phyloP scores from a whole-genome alignment of 768 basidiomycete species.

The Cytidiella melzeri region DNA sequence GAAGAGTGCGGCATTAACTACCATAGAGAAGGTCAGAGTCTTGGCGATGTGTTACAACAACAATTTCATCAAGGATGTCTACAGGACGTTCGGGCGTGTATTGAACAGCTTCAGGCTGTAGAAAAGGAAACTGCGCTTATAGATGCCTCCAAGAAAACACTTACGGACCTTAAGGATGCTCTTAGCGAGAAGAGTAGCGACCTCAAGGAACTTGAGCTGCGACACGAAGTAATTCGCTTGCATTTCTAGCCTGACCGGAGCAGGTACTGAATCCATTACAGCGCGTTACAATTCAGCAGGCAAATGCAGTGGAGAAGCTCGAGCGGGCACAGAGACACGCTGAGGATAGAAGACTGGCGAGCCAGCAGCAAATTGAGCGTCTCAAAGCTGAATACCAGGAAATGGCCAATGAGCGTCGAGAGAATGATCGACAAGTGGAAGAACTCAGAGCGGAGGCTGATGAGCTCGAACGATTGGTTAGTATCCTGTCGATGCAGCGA shows the following conservation, averaged over 20 bases:
- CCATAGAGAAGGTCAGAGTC: conserved; percentile 62
- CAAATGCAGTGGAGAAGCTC: conserved; percentile 79
- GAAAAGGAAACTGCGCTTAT: conserved; percentile 61
- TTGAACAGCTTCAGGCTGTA: conserved; percentile 72
- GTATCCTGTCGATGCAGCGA: background rate
- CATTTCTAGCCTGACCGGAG: background rate
- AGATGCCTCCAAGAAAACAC: conserved; percentile 59
- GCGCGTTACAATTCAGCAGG: conserved; percentile 77
- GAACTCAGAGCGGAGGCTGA: conserved; percentile 68
- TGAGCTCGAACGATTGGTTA: conserved; percentile 60
- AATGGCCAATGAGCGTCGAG: conserved; percentile 69
- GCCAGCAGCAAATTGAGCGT: conserved; percentile 66
- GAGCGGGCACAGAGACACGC: conserved; percentile 73
- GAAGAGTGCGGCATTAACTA: conserved; percentile 63
- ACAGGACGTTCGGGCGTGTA: conserved; percentile 65
- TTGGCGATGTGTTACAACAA: background rate
- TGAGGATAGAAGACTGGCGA: conserved; percentile 72
- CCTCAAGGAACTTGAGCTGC: conserved; percentile 57
- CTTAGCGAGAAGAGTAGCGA: conserved; percentile 72
- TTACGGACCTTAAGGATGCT: conserved; percentile 62
- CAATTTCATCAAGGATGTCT: conserved; percentile 7
- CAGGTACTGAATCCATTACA: conserved; percentile 23
- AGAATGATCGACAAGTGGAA: conserved; percentile 75
- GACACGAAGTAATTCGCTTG: conserved; percentile 50
- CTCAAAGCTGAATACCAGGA: conserved; percentile 75